These are phyloP conservation scores for Aristolochia californica DNA, from an alignment of 164 flowering plant genomes.

Conservation along the genomic window DNA sequence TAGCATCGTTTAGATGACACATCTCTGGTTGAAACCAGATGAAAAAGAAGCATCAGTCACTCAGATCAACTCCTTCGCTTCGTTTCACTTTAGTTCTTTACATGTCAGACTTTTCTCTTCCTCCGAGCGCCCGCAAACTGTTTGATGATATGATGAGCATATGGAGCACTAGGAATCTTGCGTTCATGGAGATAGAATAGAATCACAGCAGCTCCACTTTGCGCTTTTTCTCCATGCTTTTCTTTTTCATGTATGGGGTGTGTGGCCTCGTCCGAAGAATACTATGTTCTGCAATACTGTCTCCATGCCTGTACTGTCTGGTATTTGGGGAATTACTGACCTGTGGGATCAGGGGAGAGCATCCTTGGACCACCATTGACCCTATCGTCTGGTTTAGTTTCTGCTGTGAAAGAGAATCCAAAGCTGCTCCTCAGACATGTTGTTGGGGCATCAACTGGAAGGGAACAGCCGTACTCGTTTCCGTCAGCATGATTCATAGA, in stretches of 20 bases:
- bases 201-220: conserved; percentile 3
- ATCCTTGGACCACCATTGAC: not conserved
- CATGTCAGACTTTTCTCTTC: not conserved
- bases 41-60: no score
- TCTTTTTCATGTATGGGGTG: not conserved
- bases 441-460: no score
- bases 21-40: no score
- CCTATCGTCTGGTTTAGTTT: not conserved
- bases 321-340: not conserved
- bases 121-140: not conserved
- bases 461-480: no score
- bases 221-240: not conserved
- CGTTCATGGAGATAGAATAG: conserved; percentile 4
- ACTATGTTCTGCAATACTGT: not conserved
- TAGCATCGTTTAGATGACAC: no score
- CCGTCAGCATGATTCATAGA: no score
- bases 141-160: not conserved
- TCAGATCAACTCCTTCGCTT: no score
- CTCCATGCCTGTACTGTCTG: conserved; percentile 1
- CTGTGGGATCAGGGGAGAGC: not conserved
- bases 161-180: not conserved
- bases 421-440: no score
- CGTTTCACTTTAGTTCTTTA: not conserved
- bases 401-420: no score
- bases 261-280: not conserved